phyloP scores from a whole-genome alignment of 2,329 filamentous ascomycete genomes.

The Venturia pyrina region DNA sequence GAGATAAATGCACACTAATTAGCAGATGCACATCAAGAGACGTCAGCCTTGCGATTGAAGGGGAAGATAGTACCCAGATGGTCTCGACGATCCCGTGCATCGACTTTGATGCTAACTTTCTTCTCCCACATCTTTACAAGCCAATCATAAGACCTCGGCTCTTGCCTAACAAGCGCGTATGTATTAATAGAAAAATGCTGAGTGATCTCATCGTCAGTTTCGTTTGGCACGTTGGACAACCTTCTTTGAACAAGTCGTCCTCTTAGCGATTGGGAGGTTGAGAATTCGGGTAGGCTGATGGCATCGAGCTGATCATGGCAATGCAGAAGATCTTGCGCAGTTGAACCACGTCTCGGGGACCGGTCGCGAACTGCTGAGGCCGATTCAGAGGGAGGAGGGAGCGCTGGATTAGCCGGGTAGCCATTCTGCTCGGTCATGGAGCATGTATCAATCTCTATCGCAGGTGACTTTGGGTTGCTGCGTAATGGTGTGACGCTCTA shows the following conservation, averaged over 20 bases:
- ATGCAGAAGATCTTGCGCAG: background rate
- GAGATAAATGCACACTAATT: constrained; percentile 11
- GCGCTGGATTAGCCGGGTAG: background rate
- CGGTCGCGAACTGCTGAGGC: background rate
- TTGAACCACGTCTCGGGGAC: background rate
- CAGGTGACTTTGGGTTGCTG: background rate
- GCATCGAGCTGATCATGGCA: background rate
- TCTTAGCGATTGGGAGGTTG: background rate
- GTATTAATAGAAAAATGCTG: background rate
- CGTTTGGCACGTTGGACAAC: background rate
- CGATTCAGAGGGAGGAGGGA: background rate
- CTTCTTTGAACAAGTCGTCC: background rate
- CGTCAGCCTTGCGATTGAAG: constrained; percentile 1
- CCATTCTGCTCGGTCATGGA: background rate
- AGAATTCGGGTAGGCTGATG: background rate
- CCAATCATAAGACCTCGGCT: constrained; percentile 25
- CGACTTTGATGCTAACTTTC: constrained; percentile 41
- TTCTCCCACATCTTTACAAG: constrained; percentile 37
- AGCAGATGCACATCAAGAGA: constrained; percentile 11
- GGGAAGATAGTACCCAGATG: constrained; percentile 40
- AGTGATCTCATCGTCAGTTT: background rate
- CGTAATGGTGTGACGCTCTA: background rate
- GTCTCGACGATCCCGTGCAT: constrained; percentile 41
- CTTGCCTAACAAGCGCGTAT: constrained; percentile 6
- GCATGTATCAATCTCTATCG: background rate